These are phyloP conservation scores for Allantophomopsis lycopodina DNA, from an alignment of 2,329 filamentous ascomycete species.

Conservation along the genomic window DNA sequence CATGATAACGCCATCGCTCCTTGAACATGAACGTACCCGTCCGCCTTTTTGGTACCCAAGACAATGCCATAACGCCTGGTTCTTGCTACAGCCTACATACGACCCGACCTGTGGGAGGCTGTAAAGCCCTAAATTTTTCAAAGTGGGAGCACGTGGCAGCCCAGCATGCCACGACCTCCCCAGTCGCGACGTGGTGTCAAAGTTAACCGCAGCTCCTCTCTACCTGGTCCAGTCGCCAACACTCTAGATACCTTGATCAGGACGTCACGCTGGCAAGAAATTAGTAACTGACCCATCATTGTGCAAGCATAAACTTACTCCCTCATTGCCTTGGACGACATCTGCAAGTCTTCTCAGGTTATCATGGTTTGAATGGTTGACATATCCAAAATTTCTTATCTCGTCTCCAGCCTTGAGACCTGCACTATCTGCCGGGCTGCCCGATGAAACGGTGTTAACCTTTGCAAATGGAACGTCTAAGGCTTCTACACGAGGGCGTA, in stretches of 20 bases:
- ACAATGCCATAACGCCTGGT: too few species aligned
- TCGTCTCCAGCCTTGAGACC: conserved; percentile 71
- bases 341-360: conserved; percentile 76
- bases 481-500: conserved; percentile 3
- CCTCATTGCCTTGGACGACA: conserved; percentile 79
- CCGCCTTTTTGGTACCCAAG: too few species aligned
- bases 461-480: conserved; percentile 65
- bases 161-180: conserved; percentile 81
- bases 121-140: conserved; percentile 24
- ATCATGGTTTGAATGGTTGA: conserved; percentile 77
- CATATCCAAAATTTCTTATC: conserved; percentile 74
- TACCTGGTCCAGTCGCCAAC: conserved; percentile 9
- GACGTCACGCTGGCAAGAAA: conserved; percentile 43
- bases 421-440: conserved; percentile 71
- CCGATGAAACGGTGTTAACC: conserved; percentile 68
- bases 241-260: conserved; percentile 50
- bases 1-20: too few species aligned
- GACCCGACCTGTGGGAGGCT: too few species aligned
- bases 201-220: conserved; percentile 50
- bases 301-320: conserved; percentile 40
- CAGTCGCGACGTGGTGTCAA: conserved; percentile 69
- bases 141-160: conserved; percentile 77
- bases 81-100: too few species aligned
- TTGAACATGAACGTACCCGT: too few species aligned
- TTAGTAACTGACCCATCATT: conserved; percentile 2